phyloP scores from a whole-genome alignment of 192 early-diverging fungal species.

The Coemansia sp. region DNA sequence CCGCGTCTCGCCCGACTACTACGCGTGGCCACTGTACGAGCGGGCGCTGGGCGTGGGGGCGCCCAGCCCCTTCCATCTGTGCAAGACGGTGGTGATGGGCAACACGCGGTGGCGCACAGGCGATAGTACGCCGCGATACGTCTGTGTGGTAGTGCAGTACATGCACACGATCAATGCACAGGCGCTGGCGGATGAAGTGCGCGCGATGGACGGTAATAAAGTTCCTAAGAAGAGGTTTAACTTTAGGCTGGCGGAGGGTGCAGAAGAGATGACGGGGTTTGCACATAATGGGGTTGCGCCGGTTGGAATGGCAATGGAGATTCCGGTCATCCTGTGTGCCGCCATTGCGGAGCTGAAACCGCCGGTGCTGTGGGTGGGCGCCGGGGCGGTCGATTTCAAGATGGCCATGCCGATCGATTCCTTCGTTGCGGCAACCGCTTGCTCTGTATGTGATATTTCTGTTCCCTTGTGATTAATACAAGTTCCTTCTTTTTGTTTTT shows the following conservation, averaged over 20 bases:
- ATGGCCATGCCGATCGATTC: constrained; percentile 62
- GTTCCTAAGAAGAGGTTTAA: constrained; percentile 77
- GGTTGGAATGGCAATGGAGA: constrained; percentile 56
- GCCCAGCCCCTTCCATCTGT: constrained; percentile 77
- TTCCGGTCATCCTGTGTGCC: constrained; percentile 72
- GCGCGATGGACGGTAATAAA: constrained; percentile 44
- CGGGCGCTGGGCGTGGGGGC: constrained; percentile 68
- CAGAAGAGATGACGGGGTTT: constrained; percentile 74
- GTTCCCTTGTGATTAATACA: no score
- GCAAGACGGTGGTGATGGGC: constrained; percentile 87
- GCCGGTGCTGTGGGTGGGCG: constrained; percentile 72
- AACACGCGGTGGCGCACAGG: constrained; percentile 72
- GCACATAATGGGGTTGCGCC: constrained; percentile 68
- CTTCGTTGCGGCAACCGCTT: constrained; percentile 56
- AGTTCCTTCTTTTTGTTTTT: background rate
- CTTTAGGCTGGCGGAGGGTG: constrained; percentile 65
- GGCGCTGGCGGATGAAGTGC: constrained; percentile 65
- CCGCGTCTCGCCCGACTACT: constrained; percentile 75
- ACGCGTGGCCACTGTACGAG: constrained; percentile 71
- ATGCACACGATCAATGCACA: constrained; percentile 60
- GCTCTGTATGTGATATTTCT: constrained; percentile 35
- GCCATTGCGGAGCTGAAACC: constrained; percentile 63
- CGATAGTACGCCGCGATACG: constrained; percentile 44
- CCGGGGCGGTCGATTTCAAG: constrained; percentile 87
- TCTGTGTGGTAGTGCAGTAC: constrained; percentile 71